Evolutionary conservation across 2,329 filamentous ascomycete species (phyloP).

Genomic region (Leptographium radiaticola): DNA sequence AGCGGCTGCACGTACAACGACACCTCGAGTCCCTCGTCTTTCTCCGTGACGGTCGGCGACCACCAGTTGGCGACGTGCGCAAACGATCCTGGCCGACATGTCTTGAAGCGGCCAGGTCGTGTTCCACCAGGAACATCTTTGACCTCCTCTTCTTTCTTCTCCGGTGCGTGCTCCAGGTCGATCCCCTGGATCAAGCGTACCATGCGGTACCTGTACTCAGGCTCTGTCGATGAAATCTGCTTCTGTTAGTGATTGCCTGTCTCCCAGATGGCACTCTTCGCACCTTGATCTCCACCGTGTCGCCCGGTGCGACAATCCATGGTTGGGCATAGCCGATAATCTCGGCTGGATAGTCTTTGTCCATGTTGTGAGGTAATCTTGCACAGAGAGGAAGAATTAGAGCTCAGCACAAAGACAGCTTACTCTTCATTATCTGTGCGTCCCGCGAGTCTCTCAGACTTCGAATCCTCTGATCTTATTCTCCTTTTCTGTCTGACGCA

Average conservation of each 20-base stretch:
- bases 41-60: not conserved
- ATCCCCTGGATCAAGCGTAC: slow-evolving; percentile 4
- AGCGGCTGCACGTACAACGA: slow-evolving; percentile 2
- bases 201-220: not conserved
- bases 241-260: not conserved
- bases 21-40: not conserved
- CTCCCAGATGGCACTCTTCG: too few species aligned
- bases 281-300: slow-evolving; percentile 3
- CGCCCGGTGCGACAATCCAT: slow-evolving; percentile 2
- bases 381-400: too few species aligned
- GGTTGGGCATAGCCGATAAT: slow-evolving; percentile 4
- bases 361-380: too few species aligned
- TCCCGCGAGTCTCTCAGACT: too few species aligned
- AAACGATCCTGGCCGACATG: not conserved
- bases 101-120: not conserved
- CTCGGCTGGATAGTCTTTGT: slow-evolving; percentile 4
- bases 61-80: not conserved
- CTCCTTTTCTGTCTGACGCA: too few species aligned
- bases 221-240: slow-evolving; percentile 4
- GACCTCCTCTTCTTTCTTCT: not conserved
- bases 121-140: not conserved
- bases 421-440: too few species aligned
- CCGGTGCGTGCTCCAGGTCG: not conserved
- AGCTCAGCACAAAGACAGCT: too few species aligned
- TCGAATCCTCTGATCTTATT: too few species aligned